These are phyloP conservation scores for Hansenula lynferdii DNA, from an alignment of 1,139 yeast genomes.

Conservation along the genomic window DNA sequence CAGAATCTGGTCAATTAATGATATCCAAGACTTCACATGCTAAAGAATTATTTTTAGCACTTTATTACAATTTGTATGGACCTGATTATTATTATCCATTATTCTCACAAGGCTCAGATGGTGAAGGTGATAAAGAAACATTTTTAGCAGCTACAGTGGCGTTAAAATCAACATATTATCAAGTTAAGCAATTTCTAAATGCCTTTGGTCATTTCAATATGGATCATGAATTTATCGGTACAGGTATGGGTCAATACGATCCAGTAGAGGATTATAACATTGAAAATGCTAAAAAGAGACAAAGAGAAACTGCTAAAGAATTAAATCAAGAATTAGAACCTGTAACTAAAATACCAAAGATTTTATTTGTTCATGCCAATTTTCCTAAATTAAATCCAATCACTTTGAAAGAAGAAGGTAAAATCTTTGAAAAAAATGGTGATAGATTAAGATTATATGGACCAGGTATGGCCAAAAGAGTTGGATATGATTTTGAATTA, in stretches of 20 bases:
- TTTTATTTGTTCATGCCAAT: slow-evolving; percentile 61
- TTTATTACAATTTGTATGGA: slow-evolving; percentile 77
- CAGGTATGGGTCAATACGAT: slow-evolving; percentile 73
- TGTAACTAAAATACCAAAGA: slow-evolving; percentile 32
- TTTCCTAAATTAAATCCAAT: slow-evolving; percentile 63
- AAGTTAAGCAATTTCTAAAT: slow-evolving; percentile 53
- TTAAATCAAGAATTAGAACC: slow-evolving; percentile 15
- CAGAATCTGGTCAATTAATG: slow-evolving; percentile 81
- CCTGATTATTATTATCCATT: slow-evolving; percentile 79
- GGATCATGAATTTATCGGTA: slow-evolving; percentile 44
- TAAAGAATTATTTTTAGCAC: slow-evolving; percentile 57
- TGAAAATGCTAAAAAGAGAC: slow-evolving; percentile 10
- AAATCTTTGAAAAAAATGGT: slow-evolving; percentile 39
- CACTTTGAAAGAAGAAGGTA: slow-evolving; percentile 36
- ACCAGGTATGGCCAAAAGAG: slow-evolving; percentile 43
- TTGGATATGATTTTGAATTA: slow-evolving; percentile 57
- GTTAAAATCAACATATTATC: slow-evolving; percentile 54
- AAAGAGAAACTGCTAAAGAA: slow-evolving; percentile 12
- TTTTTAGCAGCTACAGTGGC: slow-evolving; percentile 77
- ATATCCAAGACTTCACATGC: slow-evolving; percentile 63
- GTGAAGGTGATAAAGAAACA: slow-evolving; percentile 92
- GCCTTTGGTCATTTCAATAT: slow-evolving; percentile 49
- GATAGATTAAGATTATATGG: slow-evolving; percentile 49
- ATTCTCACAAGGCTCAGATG: slow-evolving; percentile 78
- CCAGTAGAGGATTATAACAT: slow-evolving; percentile 53